Evolutionary conservation across 805 yeast species (phyloP).

Genomic region (Wickerhamiella sergipiensis): DNA sequence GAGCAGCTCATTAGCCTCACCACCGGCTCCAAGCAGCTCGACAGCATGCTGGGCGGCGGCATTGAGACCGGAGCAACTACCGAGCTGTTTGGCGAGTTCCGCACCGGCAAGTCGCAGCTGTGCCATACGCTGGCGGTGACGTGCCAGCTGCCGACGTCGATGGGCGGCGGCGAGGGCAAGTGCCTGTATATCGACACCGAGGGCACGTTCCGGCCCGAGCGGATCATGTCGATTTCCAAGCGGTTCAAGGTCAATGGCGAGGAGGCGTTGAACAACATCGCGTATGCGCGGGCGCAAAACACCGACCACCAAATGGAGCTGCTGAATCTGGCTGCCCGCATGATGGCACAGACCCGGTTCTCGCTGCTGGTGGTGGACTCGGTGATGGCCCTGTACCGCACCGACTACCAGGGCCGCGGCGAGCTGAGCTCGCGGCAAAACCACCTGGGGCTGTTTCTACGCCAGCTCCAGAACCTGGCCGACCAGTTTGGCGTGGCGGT

Average conservation of each 20-base stretch:
- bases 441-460: conserved; percentile 86
- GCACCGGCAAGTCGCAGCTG: conserved; percentile 94
- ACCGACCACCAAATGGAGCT: conserved; percentile 90
- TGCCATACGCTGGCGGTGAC: conserved; percentile 96
- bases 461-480: conserved; percentile 82
- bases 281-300: conserved; percentile 93
- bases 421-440: conserved; percentile 89
- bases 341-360: conserved; percentile 93
- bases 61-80: conserved; percentile 95
- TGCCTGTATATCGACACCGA: conserved; percentile 93
- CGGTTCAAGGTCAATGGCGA: conserved; percentile 85
- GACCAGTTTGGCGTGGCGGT: conserved; percentile 98
- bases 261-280: conserved; percentile 92
- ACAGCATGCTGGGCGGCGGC: conserved; percentile 90
- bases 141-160: conserved; percentile 88
- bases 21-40: conserved; percentile 89
- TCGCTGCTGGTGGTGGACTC: conserved; percentile 89
- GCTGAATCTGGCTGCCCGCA: conserved; percentile 76
- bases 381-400: conserved; percentile 89
- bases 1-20: conserved; percentile 85
- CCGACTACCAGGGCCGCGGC: conserved; percentile 91
- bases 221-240: conserved; percentile 79
- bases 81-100: conserved; percentile 90
- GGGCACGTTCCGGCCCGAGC: conserved; percentile 88
- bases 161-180: conserved; percentile 98